phyloP scores from a whole-genome alignment of 345 rosid genomes.

The Iberis pinnata region DNA sequence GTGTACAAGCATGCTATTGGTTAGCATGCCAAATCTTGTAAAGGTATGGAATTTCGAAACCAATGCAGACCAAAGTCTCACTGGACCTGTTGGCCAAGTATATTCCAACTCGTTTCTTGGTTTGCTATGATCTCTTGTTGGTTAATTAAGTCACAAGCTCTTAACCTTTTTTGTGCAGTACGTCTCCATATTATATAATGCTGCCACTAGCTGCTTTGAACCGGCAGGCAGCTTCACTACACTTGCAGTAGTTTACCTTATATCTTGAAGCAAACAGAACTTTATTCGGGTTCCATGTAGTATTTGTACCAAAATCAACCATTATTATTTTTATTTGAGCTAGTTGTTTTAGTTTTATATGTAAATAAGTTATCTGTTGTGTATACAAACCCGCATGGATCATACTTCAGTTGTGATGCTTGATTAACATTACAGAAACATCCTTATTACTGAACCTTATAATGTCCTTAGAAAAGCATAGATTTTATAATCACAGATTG shows the following conservation, averaged over 20 bases:
- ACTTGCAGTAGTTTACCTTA: constrained; percentile 69
- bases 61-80: constrained; percentile 63
- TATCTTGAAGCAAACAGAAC: constrained; percentile 86
- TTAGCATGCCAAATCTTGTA: constrained; percentile 76
- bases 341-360: constrained; percentile 2
- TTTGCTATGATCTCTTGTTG: background rate
- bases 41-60: constrained; percentile 90
- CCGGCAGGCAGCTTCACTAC: constrained; percentile 75
- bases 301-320: background rate
- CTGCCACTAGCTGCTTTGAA: constrained; percentile 57
- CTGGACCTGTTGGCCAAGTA: constrained; percentile 93
- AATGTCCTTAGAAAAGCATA: too few relatives aligned
- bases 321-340: background rate
- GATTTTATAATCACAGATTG: constrained; percentile 60
- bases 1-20: constrained; percentile 91
- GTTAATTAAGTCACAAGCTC: background rate
- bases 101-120: constrained; percentile 76
- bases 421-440: too few relatives aligned
- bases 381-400: constrained; percentile 69
- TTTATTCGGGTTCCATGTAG: constrained; percentile 89
- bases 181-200: constrained; percentile 73
- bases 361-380: constrained; percentile 65
- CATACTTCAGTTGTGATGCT: constrained; percentile 79
- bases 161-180: constrained; percentile 42
- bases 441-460: too few relatives aligned